Conservation (phyloP, 176 grass and related monocot species). For the Carex kokanica region DNA sequence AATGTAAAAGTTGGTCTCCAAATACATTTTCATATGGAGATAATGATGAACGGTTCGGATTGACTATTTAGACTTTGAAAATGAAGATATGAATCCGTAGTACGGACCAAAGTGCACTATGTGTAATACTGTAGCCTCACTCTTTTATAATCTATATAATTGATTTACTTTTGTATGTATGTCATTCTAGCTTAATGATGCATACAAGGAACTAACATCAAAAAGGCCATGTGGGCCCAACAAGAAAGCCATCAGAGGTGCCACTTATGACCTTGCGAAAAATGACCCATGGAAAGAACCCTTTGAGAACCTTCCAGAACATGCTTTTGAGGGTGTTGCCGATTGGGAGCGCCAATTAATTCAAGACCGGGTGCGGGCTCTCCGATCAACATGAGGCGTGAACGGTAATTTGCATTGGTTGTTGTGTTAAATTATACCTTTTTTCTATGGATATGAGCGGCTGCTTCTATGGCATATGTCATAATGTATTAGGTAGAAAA, state of each 20-base stretch:
- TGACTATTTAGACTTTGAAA: too few species aligned
- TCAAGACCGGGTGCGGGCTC: conserved; percentile 47
- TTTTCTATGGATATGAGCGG: background rate
- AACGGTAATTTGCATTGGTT: background rate
- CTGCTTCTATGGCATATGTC: background rate
- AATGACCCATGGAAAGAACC: conserved; percentile 64
- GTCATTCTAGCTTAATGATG: conserved; percentile 49
- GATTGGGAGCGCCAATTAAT: conserved; percentile 68
- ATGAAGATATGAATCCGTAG: too few species aligned
- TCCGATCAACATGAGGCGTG: conserved; percentile 29
- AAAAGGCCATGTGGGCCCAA: conserved; percentile 71
- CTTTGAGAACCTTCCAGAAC: conserved; percentile 67
- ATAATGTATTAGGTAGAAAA: background rate
- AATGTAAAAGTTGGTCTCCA: too few species aligned
- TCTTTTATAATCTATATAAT: background rate
- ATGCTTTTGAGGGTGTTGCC: conserved; percentile 60
- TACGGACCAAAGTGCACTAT: too few species aligned
- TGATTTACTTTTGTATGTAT: background rate
- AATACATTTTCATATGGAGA: too few species aligned
- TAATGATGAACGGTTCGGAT: too few species aligned
- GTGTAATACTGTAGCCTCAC: too few species aligned
- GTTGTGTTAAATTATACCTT: background rate
- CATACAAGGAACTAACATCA: conserved; percentile 59
- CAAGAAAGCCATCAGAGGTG: conserved; percentile 63
- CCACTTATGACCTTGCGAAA: conserved; percentile 81